Conservation (phyloP, 2,329 filamentous ascomycete genomes). For the Kalaharituber pfeilii region DNA sequence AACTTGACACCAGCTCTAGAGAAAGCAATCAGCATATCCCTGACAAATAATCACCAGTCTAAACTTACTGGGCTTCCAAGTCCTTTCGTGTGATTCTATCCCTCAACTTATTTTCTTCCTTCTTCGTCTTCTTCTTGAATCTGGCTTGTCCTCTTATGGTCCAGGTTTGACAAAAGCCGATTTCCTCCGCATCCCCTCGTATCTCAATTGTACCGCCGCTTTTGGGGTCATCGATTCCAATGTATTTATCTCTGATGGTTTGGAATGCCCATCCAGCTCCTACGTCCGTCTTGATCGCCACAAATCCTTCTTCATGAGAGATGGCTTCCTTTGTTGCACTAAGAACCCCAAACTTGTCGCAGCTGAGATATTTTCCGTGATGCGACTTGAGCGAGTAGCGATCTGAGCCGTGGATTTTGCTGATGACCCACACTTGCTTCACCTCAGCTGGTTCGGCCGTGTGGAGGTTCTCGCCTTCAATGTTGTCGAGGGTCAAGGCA, state of each 20-base stretch:
- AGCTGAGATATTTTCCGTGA: constrained; percentile 75
- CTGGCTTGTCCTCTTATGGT: constrained; percentile 20
- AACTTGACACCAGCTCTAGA: constrained; percentile 46
- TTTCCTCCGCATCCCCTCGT: constrained; percentile 20
- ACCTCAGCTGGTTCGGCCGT: constrained; percentile 93
- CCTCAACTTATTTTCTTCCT: constrained; percentile 64
- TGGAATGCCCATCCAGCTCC: constrained; percentile 42
- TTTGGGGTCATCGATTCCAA: constrained; percentile 41
- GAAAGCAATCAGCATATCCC: constrained; percentile 1
- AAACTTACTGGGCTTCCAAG: constrained; percentile 43
- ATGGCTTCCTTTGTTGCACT: constrained; percentile 66
- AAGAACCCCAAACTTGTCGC: constrained; percentile 65
- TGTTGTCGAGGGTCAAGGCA: constrained; percentile 63
- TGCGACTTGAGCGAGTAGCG: constrained; percentile 65
- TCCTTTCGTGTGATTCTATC: constrained; percentile 77
- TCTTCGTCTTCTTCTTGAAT: constrained; percentile 29
- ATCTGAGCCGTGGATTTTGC: constrained; percentile 64
- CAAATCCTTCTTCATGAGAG: constrained; percentile 48
- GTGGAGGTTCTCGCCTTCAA: constrained; percentile 62
- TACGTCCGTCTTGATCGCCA: constrained; percentile 16
- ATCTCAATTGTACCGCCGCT: constrained; percentile 19
- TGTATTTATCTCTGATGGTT: constrained; percentile 52
- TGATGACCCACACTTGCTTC: constrained; percentile 86
- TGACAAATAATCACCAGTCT: neutral
- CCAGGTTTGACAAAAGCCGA: constrained; percentile 22